Evolutionary conservation across 495 filamentous ascomycete species (phyloP).

Genomic region (Aspergillus nanangensis): DNA sequence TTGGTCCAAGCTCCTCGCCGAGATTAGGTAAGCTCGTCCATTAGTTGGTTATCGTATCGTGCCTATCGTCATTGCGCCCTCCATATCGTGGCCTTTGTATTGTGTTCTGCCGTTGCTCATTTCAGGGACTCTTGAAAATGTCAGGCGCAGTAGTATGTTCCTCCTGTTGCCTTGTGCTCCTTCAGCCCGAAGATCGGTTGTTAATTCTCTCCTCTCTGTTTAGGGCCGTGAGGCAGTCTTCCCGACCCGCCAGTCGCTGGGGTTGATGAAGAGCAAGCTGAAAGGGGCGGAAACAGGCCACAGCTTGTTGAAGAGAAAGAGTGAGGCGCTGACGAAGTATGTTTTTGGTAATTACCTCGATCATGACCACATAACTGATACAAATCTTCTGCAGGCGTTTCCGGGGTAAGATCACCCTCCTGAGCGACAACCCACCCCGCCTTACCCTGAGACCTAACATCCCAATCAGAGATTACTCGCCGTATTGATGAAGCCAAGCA

Average conservation of each 20-base stretch:
- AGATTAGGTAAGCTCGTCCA: background rate
- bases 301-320: conserved; percentile 84
- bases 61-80: conserved; percentile 13
- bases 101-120: conserved; percentile 12
- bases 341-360: no score
- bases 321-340: conserved; percentile 87
- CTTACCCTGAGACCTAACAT: conserved; percentile 22
- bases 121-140: conserved; percentile 31
- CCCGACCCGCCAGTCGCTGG: conserved; percentile 93
- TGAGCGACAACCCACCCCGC: conserved; percentile 19
- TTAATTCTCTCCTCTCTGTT: conserved; percentile 5
- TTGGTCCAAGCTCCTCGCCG: conserved; percentile 23
- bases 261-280: conserved; percentile 96
- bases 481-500: conserved; percentile 98
- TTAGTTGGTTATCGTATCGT: conserved; percentile 17
- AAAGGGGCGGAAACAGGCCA: conserved; percentile 93
- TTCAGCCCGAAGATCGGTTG: background rate
- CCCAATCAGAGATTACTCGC: conserved; percentile 76
- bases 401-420: conserved; percentile 57
- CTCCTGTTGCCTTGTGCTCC: background rate
- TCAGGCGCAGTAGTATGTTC: conserved; percentile 54
- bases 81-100: conserved; percentile 12
- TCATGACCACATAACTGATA: no score
- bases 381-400: conserved; percentile 58
- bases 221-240: conserved; percentile 81